phyloP scores from a whole-genome alignment of 192 early-diverging fungal genomes.

The Coemansia sp. region DNA sequence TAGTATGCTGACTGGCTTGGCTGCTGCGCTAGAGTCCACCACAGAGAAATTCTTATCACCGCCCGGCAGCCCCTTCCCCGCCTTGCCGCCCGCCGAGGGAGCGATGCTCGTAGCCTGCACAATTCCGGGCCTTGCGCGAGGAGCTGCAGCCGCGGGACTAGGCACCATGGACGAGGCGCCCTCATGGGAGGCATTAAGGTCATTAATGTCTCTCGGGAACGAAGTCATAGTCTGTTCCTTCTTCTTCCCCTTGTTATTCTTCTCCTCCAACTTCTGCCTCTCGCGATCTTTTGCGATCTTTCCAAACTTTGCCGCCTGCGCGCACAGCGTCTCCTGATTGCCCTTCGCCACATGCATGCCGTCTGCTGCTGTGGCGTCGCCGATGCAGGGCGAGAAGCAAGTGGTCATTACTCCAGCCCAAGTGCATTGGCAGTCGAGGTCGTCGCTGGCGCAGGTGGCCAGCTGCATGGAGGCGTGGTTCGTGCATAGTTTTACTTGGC shows the following conservation, averaged over 20 bases:
- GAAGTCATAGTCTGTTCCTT: slow-evolving; percentile 10
- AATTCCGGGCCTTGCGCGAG: not conserved
- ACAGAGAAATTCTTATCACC: slow-evolving; percentile 12
- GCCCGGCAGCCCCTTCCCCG: slow-evolving; percentile 3
- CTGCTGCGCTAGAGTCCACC: not conserved
- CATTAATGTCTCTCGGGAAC: slow-evolving; percentile 29
- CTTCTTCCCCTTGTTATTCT: slow-evolving; percentile 31
- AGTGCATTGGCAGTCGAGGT: slow-evolving; percentile 50
- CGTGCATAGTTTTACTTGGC: slow-evolving; percentile 46
- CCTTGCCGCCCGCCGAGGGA: not conserved
- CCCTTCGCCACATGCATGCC: slow-evolving; percentile 43
- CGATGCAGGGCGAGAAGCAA: slow-evolving; percentile 44
- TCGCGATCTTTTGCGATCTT: slow-evolving; percentile 50
- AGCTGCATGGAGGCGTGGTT: slow-evolving; percentile 50
- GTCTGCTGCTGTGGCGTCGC: slow-evolving; percentile 36
- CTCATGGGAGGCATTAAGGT: slow-evolving; percentile 30
- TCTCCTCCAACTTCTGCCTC: slow-evolving; percentile 30
- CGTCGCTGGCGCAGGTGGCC: slow-evolving; percentile 38
- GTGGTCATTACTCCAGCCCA: slow-evolving; percentile 41
- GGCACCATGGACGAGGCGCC: not conserved
- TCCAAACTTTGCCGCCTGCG: slow-evolving; percentile 51
- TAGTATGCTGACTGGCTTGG: not conserved
- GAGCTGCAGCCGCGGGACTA: not conserved
- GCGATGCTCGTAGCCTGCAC: not conserved
- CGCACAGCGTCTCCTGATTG: slow-evolving; percentile 34